phyloP scores from a whole-genome alignment of 2,329 filamentous ascomycete species.

The Alternaria arbusti region DNA sequence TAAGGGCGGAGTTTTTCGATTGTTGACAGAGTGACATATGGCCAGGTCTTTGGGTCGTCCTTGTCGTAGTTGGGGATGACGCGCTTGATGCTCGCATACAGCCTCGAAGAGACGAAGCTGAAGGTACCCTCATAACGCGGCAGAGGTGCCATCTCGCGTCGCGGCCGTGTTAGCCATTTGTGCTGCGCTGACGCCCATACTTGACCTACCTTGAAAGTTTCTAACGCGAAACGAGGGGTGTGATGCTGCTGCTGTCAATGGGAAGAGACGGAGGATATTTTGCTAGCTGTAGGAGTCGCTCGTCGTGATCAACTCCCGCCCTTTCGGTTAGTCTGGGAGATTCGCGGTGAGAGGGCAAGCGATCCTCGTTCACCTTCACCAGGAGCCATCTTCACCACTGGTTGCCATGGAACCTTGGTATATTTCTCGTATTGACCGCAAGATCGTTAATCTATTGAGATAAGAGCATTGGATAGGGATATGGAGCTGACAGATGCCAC shows the following conservation, averaged over 20 bases:
- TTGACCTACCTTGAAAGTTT: neutral
- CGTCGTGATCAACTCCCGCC: neutral
- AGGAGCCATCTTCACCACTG: neutral
- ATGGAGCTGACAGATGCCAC: neutral
- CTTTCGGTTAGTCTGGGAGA: neutral
- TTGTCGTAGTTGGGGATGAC: neutral
- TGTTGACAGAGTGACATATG: neutral
- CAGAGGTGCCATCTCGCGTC: neutral
- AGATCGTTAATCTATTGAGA: neutral
- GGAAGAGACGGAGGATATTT: neutral
- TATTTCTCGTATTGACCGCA: neutral
- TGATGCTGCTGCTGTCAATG: neutral
- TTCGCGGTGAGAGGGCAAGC: neutral
- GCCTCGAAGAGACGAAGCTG: conserved; percentile 1
- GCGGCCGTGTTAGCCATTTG: neutral
- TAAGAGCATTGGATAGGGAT: neutral
- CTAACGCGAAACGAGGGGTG: too few relatives aligned
- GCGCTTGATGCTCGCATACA: neutral
- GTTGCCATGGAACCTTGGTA: neutral
- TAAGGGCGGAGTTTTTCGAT: neutral
- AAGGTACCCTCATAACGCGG: neutral
- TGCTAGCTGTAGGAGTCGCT: neutral
- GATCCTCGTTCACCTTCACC: neutral
- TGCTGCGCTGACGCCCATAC: neutral
- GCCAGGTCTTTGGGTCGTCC: conserved; percentile 7